phyloP scores from a whole-genome alignment of 768 basidiomycete species.

The Dacryopinax primogenitus region DNA sequence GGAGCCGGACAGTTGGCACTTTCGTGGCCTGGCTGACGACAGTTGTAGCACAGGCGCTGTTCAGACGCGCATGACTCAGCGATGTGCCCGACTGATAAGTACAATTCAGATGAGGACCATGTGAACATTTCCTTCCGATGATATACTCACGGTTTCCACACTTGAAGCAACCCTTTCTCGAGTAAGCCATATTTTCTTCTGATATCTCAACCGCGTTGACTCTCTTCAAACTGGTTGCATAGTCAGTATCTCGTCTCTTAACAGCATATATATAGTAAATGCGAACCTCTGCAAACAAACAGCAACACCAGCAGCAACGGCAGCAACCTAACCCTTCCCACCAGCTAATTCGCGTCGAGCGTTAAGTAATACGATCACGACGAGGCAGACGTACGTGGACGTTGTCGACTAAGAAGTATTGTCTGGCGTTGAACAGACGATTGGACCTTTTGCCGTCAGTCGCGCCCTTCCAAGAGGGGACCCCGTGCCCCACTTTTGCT shows the following conservation, averaged over 20 bases:
- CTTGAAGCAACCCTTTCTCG: conserved; percentile 84
- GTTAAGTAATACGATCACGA: neutral
- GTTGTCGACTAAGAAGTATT: neutral
- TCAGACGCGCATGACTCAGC: conserved; percentile 84
- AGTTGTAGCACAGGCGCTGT: conserved; percentile 86
- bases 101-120: conserved; percentile 17
- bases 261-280: neutral
- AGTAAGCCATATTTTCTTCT: conserved; percentile 21
- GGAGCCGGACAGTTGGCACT: conserved; percentile 78
- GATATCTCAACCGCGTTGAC: neutral
- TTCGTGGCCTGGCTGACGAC: conserved; percentile 88
- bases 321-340: conserved; percentile 3
- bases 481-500: too few species aligned
- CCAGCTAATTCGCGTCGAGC: neutral
- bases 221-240: neutral
- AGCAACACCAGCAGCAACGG: conserved; percentile 1
- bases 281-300: neutral
- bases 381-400: neutral
- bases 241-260: neutral
- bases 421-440: neutral
- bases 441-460: neutral
- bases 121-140: conserved; percentile 25
- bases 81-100: conserved; percentile 67
- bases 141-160: conserved; percentile 65
- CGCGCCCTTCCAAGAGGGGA: too few species aligned